Evolutionary conservation across 139 green algal genomes (phyloP), one percentile per base, ranked within the genome.

Genomic region (Tetratostichococcus sp.): DNA sequence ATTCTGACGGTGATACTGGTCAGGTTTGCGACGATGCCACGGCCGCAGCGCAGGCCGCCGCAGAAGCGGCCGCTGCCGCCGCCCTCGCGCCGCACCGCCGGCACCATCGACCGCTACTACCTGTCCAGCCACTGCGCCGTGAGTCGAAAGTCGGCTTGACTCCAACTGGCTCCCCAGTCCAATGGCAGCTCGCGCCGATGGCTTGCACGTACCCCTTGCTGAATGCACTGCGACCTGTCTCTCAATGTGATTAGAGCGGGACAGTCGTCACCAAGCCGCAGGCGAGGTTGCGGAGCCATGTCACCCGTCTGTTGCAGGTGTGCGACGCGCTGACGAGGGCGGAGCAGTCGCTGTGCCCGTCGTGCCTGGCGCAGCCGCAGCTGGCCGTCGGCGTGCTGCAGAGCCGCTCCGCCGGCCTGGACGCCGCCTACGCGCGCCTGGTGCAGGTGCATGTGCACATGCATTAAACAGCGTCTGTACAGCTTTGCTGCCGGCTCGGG

Each of bases 61-160:
- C 92, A 97, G 79, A 97, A 97, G 84, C 78, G 92, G 6, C 89
- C 88, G 2, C 65, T 43, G 69, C 70, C 35, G 76, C 59, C 62
- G 65, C 50, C 50, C 17, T 62, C 50, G 2, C 50, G 50, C 50
- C 74, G 65, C 43, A 26, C 66, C 66, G 77, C 78, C 30, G 68
- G 68, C 57, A 96, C 92, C 30, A 97, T 97, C 59, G 93, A 97
- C 76, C 75, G 58, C 67, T 98, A 93, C 85, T 98, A 97, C 79
- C 80, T 96, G 21, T 98, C 93, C 1, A 83, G 88, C 21, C 92
- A 97, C 83, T 98, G 95, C 80, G 90, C 86, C 4, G 87, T 81
- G 73, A 8, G n/a, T n/a, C n/a, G n/a, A n/a, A n/a, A n/a, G n/a
- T n/a, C n/a, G n/a, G n/a, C n/a, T n/a, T n/a, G n/a, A n/a, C n/a